A percentile compares a stretch with the other conserved stretches of the same genome.
Conservation (phyloP, 495 filamentous ascomycete species). For the Trichoderma orchidacearum region DNA sequence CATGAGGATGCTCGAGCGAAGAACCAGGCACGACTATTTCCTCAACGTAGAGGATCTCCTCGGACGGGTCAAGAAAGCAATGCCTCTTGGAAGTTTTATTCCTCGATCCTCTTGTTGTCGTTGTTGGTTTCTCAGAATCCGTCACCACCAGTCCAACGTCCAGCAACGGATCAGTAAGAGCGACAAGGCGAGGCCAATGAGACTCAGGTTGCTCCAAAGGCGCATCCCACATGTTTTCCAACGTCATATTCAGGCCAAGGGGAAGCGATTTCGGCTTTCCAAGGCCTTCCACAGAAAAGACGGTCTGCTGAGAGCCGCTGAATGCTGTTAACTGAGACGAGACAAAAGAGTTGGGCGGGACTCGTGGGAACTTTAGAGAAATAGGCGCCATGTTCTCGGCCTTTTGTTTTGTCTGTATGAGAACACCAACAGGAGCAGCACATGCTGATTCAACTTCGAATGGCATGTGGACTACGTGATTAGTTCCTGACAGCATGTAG, state of each 20-base stretch:
- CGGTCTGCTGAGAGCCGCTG: slow-evolving; percentile 29
- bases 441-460: slow-evolving; percentile 87
- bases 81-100: slow-evolving; percentile 8
- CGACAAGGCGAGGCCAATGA: slow-evolving; percentile 67
- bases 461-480: slow-evolving; percentile 81
- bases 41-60: slow-evolving; percentile 68
- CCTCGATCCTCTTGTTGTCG: slow-evolving; percentile 9
- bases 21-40: slow-evolving; percentile 10
- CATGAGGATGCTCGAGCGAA: slow-evolving; percentile 1
- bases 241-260: slow-evolving; percentile 24
- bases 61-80: slow-evolving; percentile 45
- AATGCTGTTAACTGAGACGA: slow-evolving; percentile 44
- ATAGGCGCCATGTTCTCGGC: slow-evolving; percentile 22
- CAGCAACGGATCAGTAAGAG: slow-evolving; percentile 72
- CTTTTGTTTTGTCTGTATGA: slow-evolving; percentile 64
- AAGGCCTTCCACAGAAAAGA: slow-evolving; percentile 37
- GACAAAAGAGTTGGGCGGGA: slow-evolving; percentile 73
- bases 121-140: slow-evolving; percentile 13
- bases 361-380: slow-evolving; percentile 36
- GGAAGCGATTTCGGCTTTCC: slow-evolving; percentile 35
- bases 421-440: slow-evolving; percentile 63
- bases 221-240: slow-evolving; percentile 35
- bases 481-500: slow-evolving; percentile 78
- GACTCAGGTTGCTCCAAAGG: slow-evolving; percentile 32
- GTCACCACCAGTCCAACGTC: slow-evolving; percentile 78